A percentile compares a stretch with the other conserved stretches of the same genome.
Evolutionary conservation across 345 rosid species (phyloP).

Genomic region (Turnera subulata): DNA sequence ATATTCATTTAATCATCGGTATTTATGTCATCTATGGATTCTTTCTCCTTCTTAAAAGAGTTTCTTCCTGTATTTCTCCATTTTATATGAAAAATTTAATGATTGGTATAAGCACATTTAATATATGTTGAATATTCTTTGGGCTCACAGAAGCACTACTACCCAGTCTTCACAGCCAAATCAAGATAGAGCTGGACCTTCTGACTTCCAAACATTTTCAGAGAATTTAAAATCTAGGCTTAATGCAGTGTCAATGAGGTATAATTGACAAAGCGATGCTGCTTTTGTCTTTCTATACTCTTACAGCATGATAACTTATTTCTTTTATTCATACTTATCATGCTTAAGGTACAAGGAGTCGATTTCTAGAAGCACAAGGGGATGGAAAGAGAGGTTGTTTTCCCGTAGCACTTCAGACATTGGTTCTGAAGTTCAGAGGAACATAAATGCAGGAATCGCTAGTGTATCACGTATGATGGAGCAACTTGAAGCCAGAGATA

Average conservation of each 20-base stretch:
- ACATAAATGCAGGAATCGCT: constrained; percentile 26
- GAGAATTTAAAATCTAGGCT: constrained; percentile 72
- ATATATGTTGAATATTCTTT: constrained; percentile 5
- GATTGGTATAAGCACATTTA: neutral
- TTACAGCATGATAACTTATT: constrained; percentile 6
- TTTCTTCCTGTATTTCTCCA: neutral
- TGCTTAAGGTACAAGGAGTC: constrained; percentile 25
- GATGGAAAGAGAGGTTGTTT: constrained; percentile 34
- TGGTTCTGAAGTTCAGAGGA: constrained; percentile 28
- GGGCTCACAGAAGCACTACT: constrained; percentile 18
- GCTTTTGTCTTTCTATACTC: neutral
- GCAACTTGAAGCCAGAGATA: constrained; percentile 35
- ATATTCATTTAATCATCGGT: constrained; percentile 42
- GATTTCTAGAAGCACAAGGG: constrained; percentile 28
- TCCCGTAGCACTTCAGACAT: constrained; percentile 25
- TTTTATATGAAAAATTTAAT: neutral
- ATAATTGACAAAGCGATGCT: neutral
- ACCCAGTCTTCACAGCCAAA: constrained; percentile 26
- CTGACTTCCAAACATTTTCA: constrained; percentile 81
- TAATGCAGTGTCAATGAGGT: constrained; percentile 83
- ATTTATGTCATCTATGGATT: constrained; percentile 8
- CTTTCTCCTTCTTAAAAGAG: no score
- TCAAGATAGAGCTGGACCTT: constrained; percentile 85
- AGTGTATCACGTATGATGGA: constrained; percentile 29
- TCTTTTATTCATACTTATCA: neutral